Evolutionary conservation across 176 grass and related monocot species (phyloP).

Genomic region (Raddia guianensis): DNA sequence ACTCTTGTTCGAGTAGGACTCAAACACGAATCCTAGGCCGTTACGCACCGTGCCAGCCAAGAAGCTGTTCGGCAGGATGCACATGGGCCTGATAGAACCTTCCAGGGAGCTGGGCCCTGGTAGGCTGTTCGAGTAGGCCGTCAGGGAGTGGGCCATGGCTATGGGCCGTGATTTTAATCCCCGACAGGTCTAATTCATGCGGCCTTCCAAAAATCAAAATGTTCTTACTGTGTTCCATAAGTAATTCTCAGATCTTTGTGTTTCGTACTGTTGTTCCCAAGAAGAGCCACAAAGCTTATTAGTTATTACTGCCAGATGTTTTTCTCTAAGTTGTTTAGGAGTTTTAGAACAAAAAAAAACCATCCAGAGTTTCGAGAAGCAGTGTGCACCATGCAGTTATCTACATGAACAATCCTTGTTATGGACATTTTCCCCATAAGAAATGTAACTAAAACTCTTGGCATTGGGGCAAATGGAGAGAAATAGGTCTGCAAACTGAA

Average conservation of each 20-base stretch:
- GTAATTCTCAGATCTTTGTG: background rate
- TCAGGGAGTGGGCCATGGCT: too few species aligned
- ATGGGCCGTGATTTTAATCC: too few species aligned
- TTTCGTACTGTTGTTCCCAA: background rate
- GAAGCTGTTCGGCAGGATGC: too few species aligned
- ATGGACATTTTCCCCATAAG: background rate
- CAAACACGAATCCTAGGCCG: too few species aligned
- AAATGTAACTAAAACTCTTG: background rate
- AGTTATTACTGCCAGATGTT: background rate
- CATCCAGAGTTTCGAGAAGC: background rate
- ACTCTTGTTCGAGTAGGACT: too few species aligned
- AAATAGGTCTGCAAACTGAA: background rate
- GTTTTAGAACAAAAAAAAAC: background rate
- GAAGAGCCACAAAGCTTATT: background rate
- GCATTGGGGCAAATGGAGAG: constrained; percentile 6
- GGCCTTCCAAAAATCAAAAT: constrained; percentile 2
- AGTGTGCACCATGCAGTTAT: background rate
- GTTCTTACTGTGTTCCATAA: background rate
- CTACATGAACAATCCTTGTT: constrained; percentile 11
- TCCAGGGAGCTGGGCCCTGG: too few species aligned
- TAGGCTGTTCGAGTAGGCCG: too few species aligned
- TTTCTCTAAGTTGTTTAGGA: background rate
- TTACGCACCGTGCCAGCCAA: too few species aligned
- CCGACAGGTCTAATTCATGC: background rate
- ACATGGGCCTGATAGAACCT: too few species aligned